Conservation (phyloP, 306 rosid genomes). For the Spatholobus suberectus region DNA sequence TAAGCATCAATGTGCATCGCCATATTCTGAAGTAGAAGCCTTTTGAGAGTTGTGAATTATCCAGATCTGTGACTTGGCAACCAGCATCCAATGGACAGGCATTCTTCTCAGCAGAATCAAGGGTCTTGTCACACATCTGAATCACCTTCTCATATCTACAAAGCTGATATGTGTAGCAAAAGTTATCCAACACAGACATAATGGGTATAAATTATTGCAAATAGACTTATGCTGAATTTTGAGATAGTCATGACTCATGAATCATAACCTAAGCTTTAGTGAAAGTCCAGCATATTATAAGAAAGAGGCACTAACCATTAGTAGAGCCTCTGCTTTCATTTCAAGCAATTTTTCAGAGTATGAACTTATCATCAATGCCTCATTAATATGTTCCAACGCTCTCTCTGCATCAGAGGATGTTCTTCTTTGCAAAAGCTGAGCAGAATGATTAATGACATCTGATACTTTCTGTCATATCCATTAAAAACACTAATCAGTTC, state of each 20-base stretch:
- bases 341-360: constrained; percentile 82
- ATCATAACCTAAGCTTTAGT: constrained; percentile 17
- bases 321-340: constrained; percentile 91
- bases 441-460: constrained; percentile 60
- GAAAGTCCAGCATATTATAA: constrained; percentile 38
- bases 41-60: constrained; percentile 57
- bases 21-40: constrained; percentile 71
- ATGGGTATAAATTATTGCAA: constrained; percentile 25
- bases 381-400: constrained; percentile 72
- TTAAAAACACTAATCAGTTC: constrained; percentile 45
- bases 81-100: constrained; percentile 47
- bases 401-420: constrained; percentile 60
- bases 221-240: constrained; percentile 24
- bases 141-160: constrained; percentile 85
- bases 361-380: constrained; percentile 72
- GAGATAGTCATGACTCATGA: constrained; percentile 11
- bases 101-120: constrained; percentile 88
- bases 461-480: constrained; percentile 73
- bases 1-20: constrained; percentile 78
- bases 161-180: constrained; percentile 61
- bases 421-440: constrained; percentile 67
- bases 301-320: constrained; percentile 63
- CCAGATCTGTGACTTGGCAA: constrained; percentile 46
- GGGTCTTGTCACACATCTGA: constrained; percentile 75
- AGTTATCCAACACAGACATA: constrained; percentile 43